A percentile compares a stretch with the other conserved stretches of the same genome.
phyloP scores from a whole-genome alignment of 2,329 filamentous ascomycete genomes.

The Aspergillus sp. region DNA sequence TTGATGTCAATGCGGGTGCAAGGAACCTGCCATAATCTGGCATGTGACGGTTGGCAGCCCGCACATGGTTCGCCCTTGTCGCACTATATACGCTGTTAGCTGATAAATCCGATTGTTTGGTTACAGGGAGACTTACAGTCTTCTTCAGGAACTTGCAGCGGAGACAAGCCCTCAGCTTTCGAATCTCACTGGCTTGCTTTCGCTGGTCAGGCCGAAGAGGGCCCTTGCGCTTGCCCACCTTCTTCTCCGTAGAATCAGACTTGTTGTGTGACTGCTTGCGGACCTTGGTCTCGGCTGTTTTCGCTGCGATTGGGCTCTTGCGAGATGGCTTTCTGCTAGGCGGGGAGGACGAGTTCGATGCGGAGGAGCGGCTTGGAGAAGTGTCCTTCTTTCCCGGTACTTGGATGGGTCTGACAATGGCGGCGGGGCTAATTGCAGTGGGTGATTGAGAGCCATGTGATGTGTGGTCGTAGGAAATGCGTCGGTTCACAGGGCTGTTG shows the following conservation, averaged over 20 bases:
- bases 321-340: slow-evolving; percentile 64
- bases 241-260: slow-evolving; percentile 85
- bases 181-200: slow-evolving; percentile 94
- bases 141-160: slow-evolving; percentile 99
- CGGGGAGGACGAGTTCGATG: slow-evolving; percentile 60
- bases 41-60: slow-evolving; percentile 93
- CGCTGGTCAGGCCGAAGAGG: slow-evolving; percentile 90
- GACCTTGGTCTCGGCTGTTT: slow-evolving; percentile 80
- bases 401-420: slow-evolving; percentile 66
- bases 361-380: slow-evolving; percentile 60
- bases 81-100: slow-evolving; percentile 49
- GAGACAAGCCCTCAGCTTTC: slow-evolving; percentile 88
- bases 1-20: slow-evolving; percentile 99
- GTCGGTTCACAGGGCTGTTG: slow-evolving; percentile 39
- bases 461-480: slow-evolving; percentile 41
- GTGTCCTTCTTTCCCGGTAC: slow-evolving; percentile 47
- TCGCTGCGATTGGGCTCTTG: slow-evolving; percentile 75
- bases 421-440: slow-evolving; percentile 63
- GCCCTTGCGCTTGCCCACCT: slow-evolving; percentile 84
- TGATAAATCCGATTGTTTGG: no score
- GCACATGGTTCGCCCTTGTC: slow-evolving; percentile 96
- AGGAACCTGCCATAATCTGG: slow-evolving; percentile 93
- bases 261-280: slow-evolving; percentile 74
- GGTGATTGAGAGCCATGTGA: slow-evolving; percentile 45
- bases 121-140: slow-evolving; percentile 52